Conservation (phyloP, 2,329 filamentous ascomycete genomes). For the Talaromyces rugulosus region DNA sequence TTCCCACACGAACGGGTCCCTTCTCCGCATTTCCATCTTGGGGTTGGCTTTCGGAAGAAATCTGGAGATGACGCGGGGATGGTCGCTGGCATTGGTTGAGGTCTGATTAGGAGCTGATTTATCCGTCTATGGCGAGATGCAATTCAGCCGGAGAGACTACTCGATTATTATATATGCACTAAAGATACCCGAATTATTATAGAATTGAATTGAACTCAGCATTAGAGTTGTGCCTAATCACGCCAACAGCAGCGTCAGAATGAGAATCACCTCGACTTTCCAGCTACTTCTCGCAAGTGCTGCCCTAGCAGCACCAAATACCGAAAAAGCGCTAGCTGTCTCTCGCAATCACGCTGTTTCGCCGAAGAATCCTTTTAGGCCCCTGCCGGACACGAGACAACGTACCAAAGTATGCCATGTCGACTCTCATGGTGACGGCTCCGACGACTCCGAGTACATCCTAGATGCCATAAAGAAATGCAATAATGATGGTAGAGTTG, state of each 20-base stretch:
- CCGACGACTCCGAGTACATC: conserved; percentile 51
- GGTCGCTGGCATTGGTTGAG: background rate
- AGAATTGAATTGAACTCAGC: background rate
- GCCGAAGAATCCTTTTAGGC: conserved; percentile 26
- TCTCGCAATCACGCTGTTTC: conserved; percentile 22
- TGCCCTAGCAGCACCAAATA: conserved; percentile 2
- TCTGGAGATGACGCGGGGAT: background rate
- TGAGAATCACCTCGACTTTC: conserved; percentile 1
- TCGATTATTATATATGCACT: background rate
- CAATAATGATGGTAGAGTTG: conserved; percentile 60
- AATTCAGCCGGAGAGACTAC: background rate
- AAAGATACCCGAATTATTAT: background rate
- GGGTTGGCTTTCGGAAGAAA: conserved; percentile 1
- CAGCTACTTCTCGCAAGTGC: conserved; percentile 4
- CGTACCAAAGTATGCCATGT: conserved; percentile 28
- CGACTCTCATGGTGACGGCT: conserved; percentile 22
- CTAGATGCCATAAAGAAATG: conserved; percentile 54
- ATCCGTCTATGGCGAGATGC: background rate
- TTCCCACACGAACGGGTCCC: background rate
- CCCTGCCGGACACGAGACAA: conserved; percentile 22
- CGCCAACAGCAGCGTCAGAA: background rate
- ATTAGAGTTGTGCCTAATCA: background rate
- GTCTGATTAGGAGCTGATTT: background rate
- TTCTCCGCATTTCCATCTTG: conserved; percentile 1
- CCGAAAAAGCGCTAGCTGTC: background rate